phyloP scores from a whole-genome alignment of 2,329 filamentous ascomycete genomes.

The Aspergillus unguis region DNA sequence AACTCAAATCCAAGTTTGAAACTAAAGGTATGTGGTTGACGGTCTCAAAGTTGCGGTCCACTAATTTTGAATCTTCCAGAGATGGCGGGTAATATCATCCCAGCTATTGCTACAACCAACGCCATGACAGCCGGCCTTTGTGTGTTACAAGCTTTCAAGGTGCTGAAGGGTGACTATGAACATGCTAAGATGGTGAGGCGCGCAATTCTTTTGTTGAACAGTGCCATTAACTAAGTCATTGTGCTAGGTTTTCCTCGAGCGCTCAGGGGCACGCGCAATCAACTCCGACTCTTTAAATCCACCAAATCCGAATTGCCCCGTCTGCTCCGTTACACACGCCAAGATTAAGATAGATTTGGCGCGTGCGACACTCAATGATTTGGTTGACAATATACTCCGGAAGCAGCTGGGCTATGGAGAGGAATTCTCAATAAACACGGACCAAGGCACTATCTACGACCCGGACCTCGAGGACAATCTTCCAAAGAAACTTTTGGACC shows the following conservation, averaged over 20 bases:
- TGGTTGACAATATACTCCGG: slow-evolving; percentile 73
- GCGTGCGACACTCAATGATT: slow-evolving; percentile 70
- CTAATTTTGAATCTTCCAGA: slow-evolving; percentile 49
- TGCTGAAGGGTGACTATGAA: slow-evolving; percentile 68
- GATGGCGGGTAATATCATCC: slow-evolving; percentile 99
- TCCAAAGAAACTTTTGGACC: slow-evolving; percentile 70
- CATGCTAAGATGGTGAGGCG: slow-evolving; percentile 67
- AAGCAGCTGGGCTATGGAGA: slow-evolving; percentile 71
- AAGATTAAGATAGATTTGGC: slow-evolving; percentile 66
- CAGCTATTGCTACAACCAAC: slow-evolving; percentile 96
- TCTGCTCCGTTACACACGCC: slow-evolving; percentile 73
- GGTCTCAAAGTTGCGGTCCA: neutral
- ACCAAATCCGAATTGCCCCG: slow-evolving; percentile 78
- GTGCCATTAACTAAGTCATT: slow-evolving; percentile 5
- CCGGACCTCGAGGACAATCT: slow-evolving; percentile 85
- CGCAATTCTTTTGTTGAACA: neutral
- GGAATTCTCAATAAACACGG: slow-evolving; percentile 74
- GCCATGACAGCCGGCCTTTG: slow-evolving; percentile 92
- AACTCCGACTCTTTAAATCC: slow-evolving; percentile 53
- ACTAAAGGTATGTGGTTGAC: slow-evolving; percentile 64
- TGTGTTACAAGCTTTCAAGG: slow-evolving; percentile 88
- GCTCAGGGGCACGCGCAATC: slow-evolving; percentile 57
- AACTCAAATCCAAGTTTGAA: slow-evolving; percentile 85
- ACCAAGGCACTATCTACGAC: slow-evolving; percentile 79
- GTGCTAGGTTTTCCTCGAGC: slow-evolving; percentile 70